A percentile compares a stretch with the other conserved stretches of the same genome.
Evolutionary conservation across 345 rosid species (phyloP).

Genomic region (Erodium maritimum): DNA sequence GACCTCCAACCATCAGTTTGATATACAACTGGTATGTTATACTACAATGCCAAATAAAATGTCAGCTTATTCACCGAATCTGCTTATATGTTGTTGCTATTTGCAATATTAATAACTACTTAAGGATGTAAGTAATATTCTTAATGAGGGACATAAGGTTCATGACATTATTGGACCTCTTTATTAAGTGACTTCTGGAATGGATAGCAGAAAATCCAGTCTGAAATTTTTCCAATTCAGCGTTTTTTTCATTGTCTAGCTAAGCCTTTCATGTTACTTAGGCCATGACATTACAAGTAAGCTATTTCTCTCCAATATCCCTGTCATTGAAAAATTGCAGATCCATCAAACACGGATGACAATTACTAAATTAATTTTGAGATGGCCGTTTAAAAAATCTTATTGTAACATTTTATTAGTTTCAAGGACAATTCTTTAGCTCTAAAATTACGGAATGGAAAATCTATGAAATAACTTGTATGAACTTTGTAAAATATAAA

Average conservation of each 20-base stretch:
- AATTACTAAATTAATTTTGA: not conserved
- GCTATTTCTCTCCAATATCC: not conserved
- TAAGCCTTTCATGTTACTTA: too few species aligned
- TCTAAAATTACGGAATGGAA: not conserved
- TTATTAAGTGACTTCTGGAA: too few species aligned
- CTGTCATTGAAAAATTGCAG: not conserved
- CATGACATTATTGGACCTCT: too few species aligned
- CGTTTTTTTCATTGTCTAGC: too few species aligned
- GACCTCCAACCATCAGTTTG: too few species aligned
- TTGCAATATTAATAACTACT: too few species aligned
- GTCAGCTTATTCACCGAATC: not conserved
- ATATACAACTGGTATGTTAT: too few species aligned
- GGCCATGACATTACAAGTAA: not conserved
- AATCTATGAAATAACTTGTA: not conserved
- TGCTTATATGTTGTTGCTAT: not conserved
- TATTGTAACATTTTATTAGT: not conserved
- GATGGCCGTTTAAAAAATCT: not conserved
- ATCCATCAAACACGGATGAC: not conserved
- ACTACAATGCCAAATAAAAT: not conserved
- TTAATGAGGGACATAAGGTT: too few species aligned
- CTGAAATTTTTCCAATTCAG: too few species aligned
- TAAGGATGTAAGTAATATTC: too few species aligned
- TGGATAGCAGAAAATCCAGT: too few species aligned
- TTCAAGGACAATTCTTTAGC: not conserved
- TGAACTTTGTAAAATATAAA: too few species aligned